Evolutionary conservation across 2,329 filamentous ascomycete species (phyloP), one percentile per base, ranked within the genome.

Genomic region (Colletotrichum gloeosporioides): DNA sequence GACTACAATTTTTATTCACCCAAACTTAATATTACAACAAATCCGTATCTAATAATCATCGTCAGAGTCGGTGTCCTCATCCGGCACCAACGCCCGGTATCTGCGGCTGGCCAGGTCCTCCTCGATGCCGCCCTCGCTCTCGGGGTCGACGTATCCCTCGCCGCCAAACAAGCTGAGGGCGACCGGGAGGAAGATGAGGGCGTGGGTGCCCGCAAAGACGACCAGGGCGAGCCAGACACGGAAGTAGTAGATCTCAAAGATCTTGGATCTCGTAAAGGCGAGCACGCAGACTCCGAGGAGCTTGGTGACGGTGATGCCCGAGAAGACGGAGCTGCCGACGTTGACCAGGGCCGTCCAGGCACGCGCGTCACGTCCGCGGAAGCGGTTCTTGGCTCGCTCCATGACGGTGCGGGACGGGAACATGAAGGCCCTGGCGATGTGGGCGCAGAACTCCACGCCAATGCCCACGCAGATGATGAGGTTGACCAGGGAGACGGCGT

Each of bases 181-280:
- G 1, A 99, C 97, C 0, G 97, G 97, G 80, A 99, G 87, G 84
- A 99, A 98, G 9, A 99, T 91, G 64, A 99, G 88, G 1, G 97
- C 95, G 84, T 99, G 97, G 12, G 93, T 90, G 9, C 95, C 95
- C 4, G 96, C 98, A 84, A 98, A 96, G 12, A 98, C 84, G 13
- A 99, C 96, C 71, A 99, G 90, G 8, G 96, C 94, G 22, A 98
- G 88, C 97, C 97, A 99, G 59, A 99, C 95, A 59, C 97, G 92
- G 90, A 99, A 99, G 86, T 99, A 99, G 87, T 99, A 99, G 74
- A 99, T 95, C 87, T 99, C 98, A 81, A 99, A 99, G 82, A 99
- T 99, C 91, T 99, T 99, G 84, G 95, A 98, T 68, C 95, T 89
- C 9, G 97, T 99, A 82, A 98, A 99, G 0, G 97, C 97, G 25